These are phyloP conservation scores for Erigeron philadelphicus DNA, from an alignment of 140 eudicot species.

Conservation along the genomic window DNA sequence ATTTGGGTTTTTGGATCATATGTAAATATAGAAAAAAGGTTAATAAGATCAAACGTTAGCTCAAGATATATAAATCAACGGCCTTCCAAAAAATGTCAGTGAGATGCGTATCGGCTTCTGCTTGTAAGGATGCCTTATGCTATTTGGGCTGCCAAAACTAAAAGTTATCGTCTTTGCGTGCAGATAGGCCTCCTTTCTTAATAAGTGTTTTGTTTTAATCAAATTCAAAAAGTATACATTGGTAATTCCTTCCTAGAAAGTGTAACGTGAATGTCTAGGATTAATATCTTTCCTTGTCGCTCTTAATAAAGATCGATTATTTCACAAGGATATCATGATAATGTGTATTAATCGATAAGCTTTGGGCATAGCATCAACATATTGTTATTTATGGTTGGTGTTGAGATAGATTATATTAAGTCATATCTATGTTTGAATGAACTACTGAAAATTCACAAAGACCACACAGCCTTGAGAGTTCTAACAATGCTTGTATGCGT, in stretches of 20 bases:
- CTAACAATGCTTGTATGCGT: neutral
- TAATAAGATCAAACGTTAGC: slow-evolving; percentile 2
- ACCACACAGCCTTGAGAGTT: neutral
- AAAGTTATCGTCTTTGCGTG: neutral
- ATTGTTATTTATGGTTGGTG: too few relatives aligned
- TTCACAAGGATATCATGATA: neutral
- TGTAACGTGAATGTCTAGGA: neutral
- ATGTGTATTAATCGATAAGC: neutral
- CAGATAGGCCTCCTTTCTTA: neutral
- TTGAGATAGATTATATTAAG: too few relatives aligned
- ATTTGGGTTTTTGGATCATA: slow-evolving; percentile 2
- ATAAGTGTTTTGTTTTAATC: neutral
- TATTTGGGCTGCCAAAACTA: neutral
- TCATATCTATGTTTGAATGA: neutral
- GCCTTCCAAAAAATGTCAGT: too few relatives aligned
- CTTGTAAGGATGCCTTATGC: neutral
- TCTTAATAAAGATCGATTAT: neutral
- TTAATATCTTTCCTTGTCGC: neutral
- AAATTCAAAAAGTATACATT: neutral
- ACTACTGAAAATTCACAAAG: neutral
- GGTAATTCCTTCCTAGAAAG: neutral
- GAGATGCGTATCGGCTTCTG: too few relatives aligned
- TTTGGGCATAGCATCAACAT: too few relatives aligned
- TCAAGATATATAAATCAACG: neutral
- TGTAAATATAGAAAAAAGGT: slow-evolving; percentile 6